Percentiles rank a stretch among this genome's conserved stretches.
These are phyloP conservation scores for Fomitopsis betulina DNA, from an alignment of 1,284 basidiomycete genomes.

Conservation along the genomic window DNA sequence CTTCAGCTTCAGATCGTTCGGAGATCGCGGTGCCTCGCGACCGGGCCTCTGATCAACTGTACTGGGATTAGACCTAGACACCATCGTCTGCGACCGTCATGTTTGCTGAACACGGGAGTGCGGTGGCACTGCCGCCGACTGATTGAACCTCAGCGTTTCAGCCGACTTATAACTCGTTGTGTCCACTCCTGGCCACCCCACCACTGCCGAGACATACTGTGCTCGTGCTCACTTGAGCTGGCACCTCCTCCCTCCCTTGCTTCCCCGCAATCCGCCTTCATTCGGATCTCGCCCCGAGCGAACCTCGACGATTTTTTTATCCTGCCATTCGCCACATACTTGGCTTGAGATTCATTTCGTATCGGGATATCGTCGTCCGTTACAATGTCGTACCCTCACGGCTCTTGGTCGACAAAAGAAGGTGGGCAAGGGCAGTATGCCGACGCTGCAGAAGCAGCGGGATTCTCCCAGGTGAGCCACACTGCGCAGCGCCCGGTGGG, in stretches of 20 bases:
- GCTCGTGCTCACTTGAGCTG: constrained; percentile 31
- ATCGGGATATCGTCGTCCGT: neutral
- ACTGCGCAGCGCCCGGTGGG: neutral
- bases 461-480: constrained; percentile 20
- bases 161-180: constrained; percentile 13
- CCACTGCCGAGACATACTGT: constrained; percentile 42
- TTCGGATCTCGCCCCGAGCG: constrained; percentile 16
- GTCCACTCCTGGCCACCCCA: constrained; percentile 11
- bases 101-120: constrained; percentile 2
- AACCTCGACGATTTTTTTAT: constrained; percentile 9
- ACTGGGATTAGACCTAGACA: constrained; percentile 9
- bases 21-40: constrained; percentile 32
- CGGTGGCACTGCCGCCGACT: constrained; percentile 12
- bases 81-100: constrained; percentile 8
- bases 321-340: constrained; percentile 11
- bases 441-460: constrained; percentile 16
- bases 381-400: constrained; percentile 26
- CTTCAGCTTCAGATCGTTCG: constrained; percentile 8
- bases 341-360: constrained; percentile 12
- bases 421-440: constrained; percentile 21
- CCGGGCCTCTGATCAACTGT: constrained; percentile 30
- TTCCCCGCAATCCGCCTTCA: constrained; percentile 21
- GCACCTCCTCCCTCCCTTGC: constrained; percentile 18
- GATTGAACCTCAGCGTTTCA: constrained; percentile 13
- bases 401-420: constrained; percentile 22